These are phyloP conservation scores for Aspergillus neotritici DNA, from an alignment of 2,329 filamentous ascomycete species.

Conservation along the genomic window DNA sequence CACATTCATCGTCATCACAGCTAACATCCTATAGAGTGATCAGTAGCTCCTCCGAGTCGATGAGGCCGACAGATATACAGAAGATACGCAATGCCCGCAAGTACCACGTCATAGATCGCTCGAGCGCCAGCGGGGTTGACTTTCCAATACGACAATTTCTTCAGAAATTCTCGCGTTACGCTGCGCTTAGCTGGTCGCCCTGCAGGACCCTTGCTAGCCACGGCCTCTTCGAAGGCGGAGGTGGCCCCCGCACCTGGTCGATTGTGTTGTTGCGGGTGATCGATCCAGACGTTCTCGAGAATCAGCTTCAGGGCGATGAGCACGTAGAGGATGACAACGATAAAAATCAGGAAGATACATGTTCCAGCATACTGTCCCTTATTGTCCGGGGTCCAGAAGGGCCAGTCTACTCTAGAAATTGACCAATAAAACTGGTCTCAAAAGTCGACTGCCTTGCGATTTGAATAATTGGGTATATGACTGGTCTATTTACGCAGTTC, in stretches of 20 bases:
- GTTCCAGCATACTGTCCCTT: too few species aligned
- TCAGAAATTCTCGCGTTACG: constrained; percentile 13
- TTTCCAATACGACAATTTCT: constrained; percentile 51
- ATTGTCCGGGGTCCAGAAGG: too few species aligned
- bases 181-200: too few species aligned
- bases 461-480: too few species aligned
- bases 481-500: too few species aligned
- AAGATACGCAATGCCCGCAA: constrained; percentile 70
- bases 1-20: constrained; percentile 80
- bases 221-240: background rate
- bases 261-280: constrained; percentile 10
- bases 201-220: background rate
- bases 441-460: too few species aligned
- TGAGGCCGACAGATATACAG: constrained; percentile 57
- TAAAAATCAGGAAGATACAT: too few species aligned
- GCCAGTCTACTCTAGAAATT: too few species aligned
- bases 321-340: too few species aligned
- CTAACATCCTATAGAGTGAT: constrained; percentile 52
- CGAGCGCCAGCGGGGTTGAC: constrained; percentile 71
- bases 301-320: too few species aligned
- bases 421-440: too few species aligned
- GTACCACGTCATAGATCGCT: constrained; percentile 62
- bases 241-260: constrained; percentile 1
- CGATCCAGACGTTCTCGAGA: too few species aligned
- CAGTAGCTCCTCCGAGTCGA: constrained; percentile 29